phyloP scores from a whole-genome alignment of 129 eudicot species.

The Apium graveolens region DNA sequence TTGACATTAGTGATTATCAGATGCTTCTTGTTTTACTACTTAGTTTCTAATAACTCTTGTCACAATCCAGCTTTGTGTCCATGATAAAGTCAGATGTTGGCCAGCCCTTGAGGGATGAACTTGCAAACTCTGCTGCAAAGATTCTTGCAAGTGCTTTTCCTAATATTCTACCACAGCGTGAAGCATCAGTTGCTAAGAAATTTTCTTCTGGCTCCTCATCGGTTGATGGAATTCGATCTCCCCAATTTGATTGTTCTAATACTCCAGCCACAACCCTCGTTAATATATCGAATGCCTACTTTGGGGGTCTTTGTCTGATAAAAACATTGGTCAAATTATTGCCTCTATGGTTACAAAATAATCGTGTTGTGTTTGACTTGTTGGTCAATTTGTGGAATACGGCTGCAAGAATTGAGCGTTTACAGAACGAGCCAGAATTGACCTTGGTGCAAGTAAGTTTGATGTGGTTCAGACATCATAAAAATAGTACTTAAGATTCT shows the following conservation, averaged over 20 bases:
- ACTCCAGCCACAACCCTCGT: conserved; percentile 26
- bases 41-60: conserved; percentile 6
- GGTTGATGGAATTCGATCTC: conserved; percentile 36
- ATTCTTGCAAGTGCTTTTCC: conserved; percentile 85
- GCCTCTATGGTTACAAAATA: conserved; percentile 86
- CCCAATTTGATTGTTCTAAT: conserved; percentile 41
- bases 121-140: conserved; percentile 88
- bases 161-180: conserved; percentile 48
- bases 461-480: conserved; percentile 5
- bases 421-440: conserved; percentile 87
- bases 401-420: conserved; percentile 64
- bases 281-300: conserved; percentile 59
- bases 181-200: conserved; percentile 41
- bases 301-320: conserved; percentile 56
- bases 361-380: conserved; percentile 70
- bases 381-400: conserved; percentile 87
- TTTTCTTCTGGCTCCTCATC: conserved; percentile 22
- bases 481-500: not conserved
- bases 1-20: not conserved
- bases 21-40: conserved; percentile 4
- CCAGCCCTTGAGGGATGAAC: conserved; percentile 95
- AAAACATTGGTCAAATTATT: conserved; percentile 85
- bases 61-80: conserved; percentile 64
- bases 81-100: conserved; percentile 96
- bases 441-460: conserved; percentile 74